A percentile compares a stretch with the other conserved stretches of the same genome.
Conservation (phyloP, 306 rosid species). For the Astragalus membranaceus region DNA sequence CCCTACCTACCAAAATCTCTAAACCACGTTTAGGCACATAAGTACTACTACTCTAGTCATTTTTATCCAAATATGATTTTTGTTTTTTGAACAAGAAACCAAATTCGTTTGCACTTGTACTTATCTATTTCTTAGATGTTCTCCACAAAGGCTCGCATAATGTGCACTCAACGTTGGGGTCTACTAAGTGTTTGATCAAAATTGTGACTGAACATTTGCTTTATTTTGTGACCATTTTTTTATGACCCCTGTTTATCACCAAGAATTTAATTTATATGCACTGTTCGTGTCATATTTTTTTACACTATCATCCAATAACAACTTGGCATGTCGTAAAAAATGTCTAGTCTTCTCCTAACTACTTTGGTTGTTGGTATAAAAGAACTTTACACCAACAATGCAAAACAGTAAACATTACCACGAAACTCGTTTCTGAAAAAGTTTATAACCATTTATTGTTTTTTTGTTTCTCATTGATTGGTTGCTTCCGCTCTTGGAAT, state of each 20-base stretch:
- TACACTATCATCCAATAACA: no score
- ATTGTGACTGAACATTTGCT: conserved; percentile 10
- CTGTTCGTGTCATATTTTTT: no score
- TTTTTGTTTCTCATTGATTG: background rate
- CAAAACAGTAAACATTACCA: background rate
- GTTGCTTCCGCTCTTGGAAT: background rate
- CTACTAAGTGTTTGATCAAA: conserved; percentile 30
- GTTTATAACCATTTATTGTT: conserved; percentile 11
- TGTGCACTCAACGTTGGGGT: background rate
- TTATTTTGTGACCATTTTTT: no score
- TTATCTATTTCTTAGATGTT: background rate
- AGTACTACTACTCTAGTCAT: background rate
- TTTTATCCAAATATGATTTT: background rate
- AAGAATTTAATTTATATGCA: no score
- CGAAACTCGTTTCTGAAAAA: background rate
- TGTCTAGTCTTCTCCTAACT: no score
- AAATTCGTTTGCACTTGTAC: background rate
- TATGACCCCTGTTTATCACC: no score
- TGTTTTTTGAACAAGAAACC: background rate
- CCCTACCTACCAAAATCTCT: no score
- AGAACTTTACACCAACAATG: no score
- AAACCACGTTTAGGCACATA: background rate
- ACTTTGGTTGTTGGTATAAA: no score
- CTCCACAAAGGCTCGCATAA: no score
- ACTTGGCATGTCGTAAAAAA: no score